Evolutionary conservation across 306 rosid species (phyloP), one percentile per base, ranked within the genome.

Genomic region (Coriaria nepalensis): DNA sequence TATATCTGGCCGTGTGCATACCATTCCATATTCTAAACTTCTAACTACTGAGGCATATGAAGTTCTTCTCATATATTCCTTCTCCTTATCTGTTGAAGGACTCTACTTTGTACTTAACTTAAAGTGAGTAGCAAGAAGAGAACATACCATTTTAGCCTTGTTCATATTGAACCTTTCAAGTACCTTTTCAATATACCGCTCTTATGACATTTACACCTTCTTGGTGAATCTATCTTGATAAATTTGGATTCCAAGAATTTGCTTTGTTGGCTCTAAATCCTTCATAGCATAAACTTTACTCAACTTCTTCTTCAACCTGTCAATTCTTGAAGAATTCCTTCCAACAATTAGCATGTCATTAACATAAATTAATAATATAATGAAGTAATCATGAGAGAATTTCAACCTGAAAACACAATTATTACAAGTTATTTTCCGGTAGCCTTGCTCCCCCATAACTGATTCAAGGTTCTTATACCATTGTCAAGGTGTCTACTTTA

Each of bases 401-500:
- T 48, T 48, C 3, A n/a, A n/a, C n/a, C n/a, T n/a, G n/a, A n/a
- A n/a, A n/a, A n/a, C n/a, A n/a, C n/a, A n/a, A n/a, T n/a, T n/a
- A n/a, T n/a, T n/a, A n/a, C n/a, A n/a, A n/a, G n/a, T n/a, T n/a
- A n/a, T n/a, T n/a, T n/a, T n/a, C 33, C 33, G 20, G 52, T 48
- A 48, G 37, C 52, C 13, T 15, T 48, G 9, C 37, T 48, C 37
- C 37, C 52, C 37, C 35, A 48, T 48, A 48, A 48, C 2, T 48
- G 52, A 48, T 37, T 20, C 38, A 48, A 32, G 33, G n/a, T n/a
- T n/a, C 52, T 48, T 48, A 12, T 48, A 48, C 37, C 52, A 48
- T 32, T 41, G 45, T 41, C 45, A 9, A 5, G 6, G 45, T 41
- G 45, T 13, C 4, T 41, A 13, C 11, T 41, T 44, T 13, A 44